Conservation (phyloP, 164 flowering plant genomes). For the Litsea cubeba region DNA sequence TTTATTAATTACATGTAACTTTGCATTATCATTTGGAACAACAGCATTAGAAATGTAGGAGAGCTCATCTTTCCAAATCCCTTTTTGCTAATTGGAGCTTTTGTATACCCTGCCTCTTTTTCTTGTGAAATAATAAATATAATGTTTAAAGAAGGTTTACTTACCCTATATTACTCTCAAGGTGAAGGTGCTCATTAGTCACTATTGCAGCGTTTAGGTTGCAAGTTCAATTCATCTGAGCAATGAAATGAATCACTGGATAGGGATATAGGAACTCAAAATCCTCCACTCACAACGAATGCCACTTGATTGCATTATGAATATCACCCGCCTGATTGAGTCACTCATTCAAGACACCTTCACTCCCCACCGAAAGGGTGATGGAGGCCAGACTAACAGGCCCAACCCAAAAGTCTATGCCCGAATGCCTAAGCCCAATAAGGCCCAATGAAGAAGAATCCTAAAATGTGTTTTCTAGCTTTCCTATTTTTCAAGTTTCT, state of each 20-base stretch:
- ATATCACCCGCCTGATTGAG: not conserved
- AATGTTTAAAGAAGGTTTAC: not conserved
- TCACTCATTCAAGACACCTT: not conserved
- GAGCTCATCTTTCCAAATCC: conserved; percentile 3
- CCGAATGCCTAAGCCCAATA: not conserved
- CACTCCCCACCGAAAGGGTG: no score
- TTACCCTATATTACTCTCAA: no score
- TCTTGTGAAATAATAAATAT: not conserved
- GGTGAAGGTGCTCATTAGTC: no score
- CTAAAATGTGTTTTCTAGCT: no score
- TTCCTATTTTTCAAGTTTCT: no score
- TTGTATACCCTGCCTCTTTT: not conserved
- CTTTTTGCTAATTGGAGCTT: not conserved
- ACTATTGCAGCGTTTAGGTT: no score
- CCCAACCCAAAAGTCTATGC: no score
- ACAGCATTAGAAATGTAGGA: not conserved
- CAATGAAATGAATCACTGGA: no score
- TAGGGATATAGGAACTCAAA: no score
- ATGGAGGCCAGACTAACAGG: no score
- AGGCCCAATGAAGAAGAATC: not conserved
- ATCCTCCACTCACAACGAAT: no score
- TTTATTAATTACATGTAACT: not conserved
- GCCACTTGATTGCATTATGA: not conserved
- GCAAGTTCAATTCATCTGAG: not conserved
- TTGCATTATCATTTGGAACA: not conserved